Evolutionary conservation across 257 asterid genomes (phyloP).

Genomic region (Orobanche coerulescens): DNA sequence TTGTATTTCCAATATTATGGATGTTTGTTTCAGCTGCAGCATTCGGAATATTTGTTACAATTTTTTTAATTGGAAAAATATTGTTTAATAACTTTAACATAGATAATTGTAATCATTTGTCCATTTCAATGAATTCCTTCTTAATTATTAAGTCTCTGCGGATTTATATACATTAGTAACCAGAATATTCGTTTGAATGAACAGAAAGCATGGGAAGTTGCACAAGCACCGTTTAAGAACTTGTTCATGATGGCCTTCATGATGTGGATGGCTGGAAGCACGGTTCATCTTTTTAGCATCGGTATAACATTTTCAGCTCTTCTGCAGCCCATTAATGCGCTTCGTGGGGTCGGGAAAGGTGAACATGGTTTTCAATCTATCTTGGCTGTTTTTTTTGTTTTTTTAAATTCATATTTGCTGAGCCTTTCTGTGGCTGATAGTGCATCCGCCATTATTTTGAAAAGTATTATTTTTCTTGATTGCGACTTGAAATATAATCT

Average conservation of each 20-base stretch:
- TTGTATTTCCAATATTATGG: background rate
- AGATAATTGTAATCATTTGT: too few species aligned
- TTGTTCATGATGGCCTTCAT: conserved; percentile 95
- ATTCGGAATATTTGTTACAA: background rate
- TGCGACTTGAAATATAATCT: background rate
- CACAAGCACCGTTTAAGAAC: conserved; percentile 95
- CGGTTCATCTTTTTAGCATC: conserved; percentile 92
- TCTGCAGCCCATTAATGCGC: conserved; percentile 91
- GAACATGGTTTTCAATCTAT: conserved; percentile 15
- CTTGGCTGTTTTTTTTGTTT: background rate
- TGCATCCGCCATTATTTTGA: background rate
- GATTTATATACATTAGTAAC: conserved; percentile 1
- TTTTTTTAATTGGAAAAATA: background rate
- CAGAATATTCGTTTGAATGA: conserved; percentile 16
- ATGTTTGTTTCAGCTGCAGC: conserved; percentile 1
- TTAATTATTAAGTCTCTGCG: background rate
- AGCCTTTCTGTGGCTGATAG: background rate
- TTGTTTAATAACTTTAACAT: conserved; percentile 4
- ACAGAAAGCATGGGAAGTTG: conserved; percentile 99
- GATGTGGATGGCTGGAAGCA: conserved; percentile 99
- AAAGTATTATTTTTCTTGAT: background rate
- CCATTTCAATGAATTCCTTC: background rate
- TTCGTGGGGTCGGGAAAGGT: conserved; percentile 94
- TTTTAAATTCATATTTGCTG: background rate
- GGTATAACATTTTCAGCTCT: conserved; percentile 98